Base-by-base conservation (phyloP, 257 asterid species). In the Scutellaria barbata region DNA sequence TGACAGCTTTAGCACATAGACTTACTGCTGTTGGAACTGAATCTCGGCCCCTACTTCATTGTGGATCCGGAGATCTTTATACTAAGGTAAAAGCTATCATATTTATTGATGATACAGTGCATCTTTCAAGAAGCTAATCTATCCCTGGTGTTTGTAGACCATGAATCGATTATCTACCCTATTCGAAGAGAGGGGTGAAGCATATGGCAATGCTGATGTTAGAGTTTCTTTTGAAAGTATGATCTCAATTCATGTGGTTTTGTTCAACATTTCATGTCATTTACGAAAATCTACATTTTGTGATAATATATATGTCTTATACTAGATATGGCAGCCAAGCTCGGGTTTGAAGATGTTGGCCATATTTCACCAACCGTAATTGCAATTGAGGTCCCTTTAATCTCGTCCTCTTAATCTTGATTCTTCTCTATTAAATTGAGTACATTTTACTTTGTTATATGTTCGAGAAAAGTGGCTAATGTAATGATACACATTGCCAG, bases 1-100 rank as follows among this genome's bases (percentile, higher is more conserved):
- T 94, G 84, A 89, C 89, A 33, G 96, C 96, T 77, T 88, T 94
- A 83, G 98, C 96, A 37, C 87, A 83, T 45, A 81, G 96, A 85
- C 84, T 92, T 67, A 68, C 89, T 17, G 83, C 89, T 11, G 89
- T 84, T 0, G 96, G 99, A 56, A 88, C 95, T 41, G 67, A 81
- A 71, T 89, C 96, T 35, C 95, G 99, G 6, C 96, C 99, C 76
- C 86, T 94, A 13, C 74, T 91, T 79, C 82, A 85, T 71, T 83
- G 77, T 18, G 95, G 85, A 78, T 75, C 87, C 14, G 96, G 96
- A 53, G 96, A 91, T 81, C 79, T 89, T 66, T 91, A 88, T 81
- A 77, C 85, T 40, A 78, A 82, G 92, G 98, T 91, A 60, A 30
- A 30, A 20, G 47, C 37, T 53, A 0, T 53, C 53, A 17, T n/a